Base-by-base conservation (phyloP, 73 alveolate species). In the Blepharisma stoltei region DNA sequence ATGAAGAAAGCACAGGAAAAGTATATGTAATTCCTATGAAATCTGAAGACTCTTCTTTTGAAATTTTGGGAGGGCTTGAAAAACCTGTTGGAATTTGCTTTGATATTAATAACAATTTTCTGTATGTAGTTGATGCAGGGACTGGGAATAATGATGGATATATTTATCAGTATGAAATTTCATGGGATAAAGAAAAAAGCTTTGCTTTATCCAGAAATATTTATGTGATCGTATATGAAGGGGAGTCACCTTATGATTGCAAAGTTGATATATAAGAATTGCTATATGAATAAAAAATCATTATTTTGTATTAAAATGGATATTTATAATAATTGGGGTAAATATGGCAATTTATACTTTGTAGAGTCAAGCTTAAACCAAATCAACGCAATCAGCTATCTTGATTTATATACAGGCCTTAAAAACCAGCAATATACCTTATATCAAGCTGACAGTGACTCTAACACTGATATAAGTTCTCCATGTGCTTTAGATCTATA, bases 1-100 rank as follows among this genome's bases (percentile, higher is more conserved):
- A 20, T 4, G 66, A 52, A 52, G 23, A 52, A 14, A 20, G 66
- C 23, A 14, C 66, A 52, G 66, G 66, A 14, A 52, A 52, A 52
- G 27, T 52, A 52, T 52, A 20, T 11, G 23, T 52, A 14, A 20
- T 52, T 11, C 66, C 66, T 11, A 52, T 14, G n/a, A 20, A 52
- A 14, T 52, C 41, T 32, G 41, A 32, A 32, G 66, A 52, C 27
- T 52, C 23, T 52, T 14, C 27, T 20, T 52, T 14, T 52, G 66
- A 52, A 52, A 14, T 52, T 14, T 14, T 52, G n/a, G 66, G n/a
- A 52, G 66, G 66, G 66, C 66, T 52, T 52, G 66, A 52, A 14
- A 52, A 52, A 52, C 66, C 66, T 52, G 23, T 20, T 14, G 66
- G 66, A 20, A 2, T 20, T 14, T 52, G 66, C 23, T 52, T 52